Percentiles rank a stretch among this genome's conserved stretches.
Conservation (phyloP, 2,329 filamentous ascomycete genomes). For the Tolypocladium endophyticum region DNA sequence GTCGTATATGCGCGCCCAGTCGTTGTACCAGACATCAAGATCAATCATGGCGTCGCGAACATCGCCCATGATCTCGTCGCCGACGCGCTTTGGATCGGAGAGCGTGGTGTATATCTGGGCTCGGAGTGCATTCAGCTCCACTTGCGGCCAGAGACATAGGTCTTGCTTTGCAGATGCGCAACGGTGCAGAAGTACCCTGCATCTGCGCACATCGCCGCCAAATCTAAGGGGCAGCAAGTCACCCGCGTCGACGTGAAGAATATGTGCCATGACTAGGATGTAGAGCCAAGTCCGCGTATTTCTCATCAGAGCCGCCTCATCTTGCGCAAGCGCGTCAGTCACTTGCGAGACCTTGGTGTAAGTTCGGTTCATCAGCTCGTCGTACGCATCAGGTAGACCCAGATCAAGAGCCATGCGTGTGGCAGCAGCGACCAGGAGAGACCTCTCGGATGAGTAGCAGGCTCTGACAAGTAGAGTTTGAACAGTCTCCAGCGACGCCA, state of each 20-base stretch:
- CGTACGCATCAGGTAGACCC: slow-evolving; percentile 30
- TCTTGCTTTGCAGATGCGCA: slow-evolving; percentile 34
- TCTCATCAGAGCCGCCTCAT: slow-evolving; percentile 24
- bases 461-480: slow-evolving; percentile 41
- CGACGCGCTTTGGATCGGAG: slow-evolving; percentile 10
- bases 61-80: slow-evolving; percentile 25
- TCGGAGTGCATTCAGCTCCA: slow-evolving; percentile 25
- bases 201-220: slow-evolving; percentile 31
- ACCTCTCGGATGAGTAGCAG: slow-evolving; percentile 41
- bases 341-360: neutral
- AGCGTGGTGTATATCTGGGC: slow-evolving; percentile 26
- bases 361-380: slow-evolving; percentile 20
- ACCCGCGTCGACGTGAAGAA: slow-evolving; percentile 29
- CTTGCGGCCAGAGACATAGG: slow-evolving; percentile 39
- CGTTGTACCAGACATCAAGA: slow-evolving; percentile 36
- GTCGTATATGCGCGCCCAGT: slow-evolving; percentile 18
- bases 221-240: slow-evolving; percentile 17
- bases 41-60: slow-evolving; percentile 35
- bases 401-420: slow-evolving; percentile 39
- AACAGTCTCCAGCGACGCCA: slow-evolving; percentile 33
- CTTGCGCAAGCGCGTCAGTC: neutral
- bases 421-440: slow-evolving; percentile 37
- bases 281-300: slow-evolving; percentile 39
- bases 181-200: slow-evolving; percentile 32
- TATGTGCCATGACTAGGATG: slow-evolving; percentile 40